Conservation (phyloP, 371 early-diverging fungal species). For the Mortierella sp. region DNA sequence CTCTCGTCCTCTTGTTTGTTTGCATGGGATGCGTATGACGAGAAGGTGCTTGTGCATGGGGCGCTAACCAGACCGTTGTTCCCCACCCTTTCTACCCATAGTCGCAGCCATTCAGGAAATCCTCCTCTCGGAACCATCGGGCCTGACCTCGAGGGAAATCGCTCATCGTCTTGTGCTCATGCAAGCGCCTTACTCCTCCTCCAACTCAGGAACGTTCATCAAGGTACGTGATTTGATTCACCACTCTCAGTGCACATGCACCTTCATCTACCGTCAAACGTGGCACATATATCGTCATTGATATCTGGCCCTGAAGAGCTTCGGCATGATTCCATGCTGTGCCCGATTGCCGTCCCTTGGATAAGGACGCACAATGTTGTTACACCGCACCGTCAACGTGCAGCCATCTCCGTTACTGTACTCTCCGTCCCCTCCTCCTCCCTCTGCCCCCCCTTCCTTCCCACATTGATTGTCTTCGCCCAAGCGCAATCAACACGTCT, state of each 20-base stretch:
- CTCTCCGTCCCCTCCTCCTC: too few relatives aligned
- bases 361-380: too few relatives aligned
- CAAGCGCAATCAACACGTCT: too few relatives aligned
- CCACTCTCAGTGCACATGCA: not conserved
- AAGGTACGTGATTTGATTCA: conserved; percentile 23
- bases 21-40: too few relatives aligned
- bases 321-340: too few relatives aligned
- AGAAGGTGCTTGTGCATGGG: not conserved
- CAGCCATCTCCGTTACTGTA: too few relatives aligned
- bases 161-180: conserved; percentile 38
- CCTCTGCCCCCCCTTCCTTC: too few relatives aligned
- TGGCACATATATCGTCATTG: conserved; percentile 19
- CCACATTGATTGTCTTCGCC: too few relatives aligned
- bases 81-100: not conserved
- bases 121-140: conserved; percentile 31
- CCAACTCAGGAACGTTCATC: conserved; percentile 34
- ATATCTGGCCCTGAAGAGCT: conserved; percentile 2
- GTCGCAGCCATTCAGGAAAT: conserved; percentile 47
- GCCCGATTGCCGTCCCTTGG: too few relatives aligned
- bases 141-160: conserved; percentile 43
- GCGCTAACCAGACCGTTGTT: not conserved
- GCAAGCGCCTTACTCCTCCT: conserved; percentile 45
- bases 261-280: conserved; percentile 13
- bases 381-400: too few relatives aligned
- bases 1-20: not conserved